These are phyloP conservation scores for Ogataea nitratoaversa DNA, from an alignment of 805 yeast species.

Conservation along the genomic window DNA sequence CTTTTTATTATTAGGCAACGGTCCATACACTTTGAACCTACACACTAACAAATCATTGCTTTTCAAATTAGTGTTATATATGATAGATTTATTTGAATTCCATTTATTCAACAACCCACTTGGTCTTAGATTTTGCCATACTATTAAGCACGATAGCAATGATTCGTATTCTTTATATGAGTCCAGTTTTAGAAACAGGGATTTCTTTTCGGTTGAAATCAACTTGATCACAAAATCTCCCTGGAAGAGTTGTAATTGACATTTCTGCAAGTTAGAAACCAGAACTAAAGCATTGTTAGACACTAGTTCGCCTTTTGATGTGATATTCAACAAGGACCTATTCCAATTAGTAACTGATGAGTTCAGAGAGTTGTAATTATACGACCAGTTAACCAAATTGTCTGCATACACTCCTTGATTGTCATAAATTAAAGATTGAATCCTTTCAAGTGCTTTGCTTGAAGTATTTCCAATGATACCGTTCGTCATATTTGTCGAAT, in stretches of 20 bases:
- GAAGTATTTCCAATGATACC: background rate
- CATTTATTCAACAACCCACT: conserved; percentile 45
- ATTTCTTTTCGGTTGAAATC: conserved; percentile 35
- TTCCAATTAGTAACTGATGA: conserved; percentile 18
- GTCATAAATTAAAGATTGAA: conserved; percentile 6
- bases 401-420: conserved; percentile 13
- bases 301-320: conserved; percentile 24
- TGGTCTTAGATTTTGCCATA: conserved; percentile 50
- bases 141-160: conserved; percentile 38
- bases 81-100: conserved; percentile 34
- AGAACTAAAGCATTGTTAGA: conserved; percentile 19
- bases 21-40: conserved; percentile 63
- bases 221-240: conserved; percentile 37
- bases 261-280: conserved; percentile 26
- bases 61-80: conserved; percentile 18
- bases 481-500: background rate
- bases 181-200: conserved; percentile 27
- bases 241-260: conserved; percentile 23
- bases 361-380: conserved; percentile 7
- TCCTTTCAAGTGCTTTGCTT: conserved; percentile 10
- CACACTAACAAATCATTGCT: conserved; percentile 49
- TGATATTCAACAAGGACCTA: conserved; percentile 20
- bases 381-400: conserved; percentile 20
- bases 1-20: conserved; percentile 42
- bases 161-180: conserved; percentile 35